These are phyloP conservation scores for Trichosanthes cucumerina DNA, from an alignment of 306 rosid genomes.

Conservation along the genomic window DNA sequence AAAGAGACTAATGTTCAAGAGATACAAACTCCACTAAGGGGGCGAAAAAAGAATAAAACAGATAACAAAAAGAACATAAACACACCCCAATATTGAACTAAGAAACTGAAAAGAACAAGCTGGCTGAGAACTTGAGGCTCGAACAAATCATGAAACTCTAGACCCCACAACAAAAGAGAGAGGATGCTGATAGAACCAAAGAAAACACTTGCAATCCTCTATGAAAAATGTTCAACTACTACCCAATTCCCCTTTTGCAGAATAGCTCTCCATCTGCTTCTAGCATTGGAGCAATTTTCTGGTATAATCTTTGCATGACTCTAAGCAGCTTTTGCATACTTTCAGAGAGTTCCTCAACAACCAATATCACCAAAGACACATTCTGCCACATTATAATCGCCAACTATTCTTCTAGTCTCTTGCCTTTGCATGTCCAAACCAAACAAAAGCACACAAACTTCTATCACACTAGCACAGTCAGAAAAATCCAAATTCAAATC, in stretches of 20 bases:
- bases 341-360: constrained; percentile 75
- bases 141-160: no score
- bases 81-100: no score
- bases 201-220: background rate
- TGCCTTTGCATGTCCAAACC: constrained; percentile 70
- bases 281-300: constrained; percentile 82
- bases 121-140: no score
- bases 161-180: no score
- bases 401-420: constrained; percentile 33
- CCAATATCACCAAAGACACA: constrained; percentile 38
- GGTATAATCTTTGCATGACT: constrained; percentile 88
- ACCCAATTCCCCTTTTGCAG: constrained; percentile 18
- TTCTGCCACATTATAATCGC: constrained; percentile 30
- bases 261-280: constrained; percentile 87
- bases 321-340: constrained; percentile 89
- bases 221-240: background rate
- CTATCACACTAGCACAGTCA: constrained; percentile 55
- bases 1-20: no score
- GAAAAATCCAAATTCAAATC: constrained; percentile 57
- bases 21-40: no score
- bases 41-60: no score
- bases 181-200: no score
- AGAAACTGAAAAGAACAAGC: no score
- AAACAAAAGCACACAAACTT: constrained; percentile 52
- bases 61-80: no score